Evolutionary conservation across 441 rosid genomes (phyloP).

Genomic region (Lagerstroemia fauriei): DNA sequence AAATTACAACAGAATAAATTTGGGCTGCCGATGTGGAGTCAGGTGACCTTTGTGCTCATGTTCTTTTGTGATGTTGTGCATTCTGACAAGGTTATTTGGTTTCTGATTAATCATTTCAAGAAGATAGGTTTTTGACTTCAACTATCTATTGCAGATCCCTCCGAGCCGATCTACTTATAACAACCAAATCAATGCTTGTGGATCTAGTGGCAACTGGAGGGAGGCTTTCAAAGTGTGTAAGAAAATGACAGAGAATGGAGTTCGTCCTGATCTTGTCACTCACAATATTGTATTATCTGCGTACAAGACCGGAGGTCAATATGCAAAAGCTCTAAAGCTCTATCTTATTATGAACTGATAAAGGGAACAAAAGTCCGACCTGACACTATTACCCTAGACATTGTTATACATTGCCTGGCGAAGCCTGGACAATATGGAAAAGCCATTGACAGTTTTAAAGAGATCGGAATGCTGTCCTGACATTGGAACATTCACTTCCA

Average conservation of each 20-base stretch:
- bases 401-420: constrained; percentile 69
- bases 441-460: constrained; percentile 68
- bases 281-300: constrained; percentile 87
- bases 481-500: constrained; percentile 74
- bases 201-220: constrained; percentile 95
- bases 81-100: neutral
- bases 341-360: constrained; percentile 85
- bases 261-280: constrained; percentile 91
- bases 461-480: constrained; percentile 68
- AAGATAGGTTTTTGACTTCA: constrained; percentile 24
- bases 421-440: constrained; percentile 70
- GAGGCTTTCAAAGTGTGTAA: constrained; percentile 78
- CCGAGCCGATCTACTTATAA: constrained; percentile 86
- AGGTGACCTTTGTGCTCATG: neutral
- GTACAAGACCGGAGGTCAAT: constrained; percentile 74
- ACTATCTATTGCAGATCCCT: constrained; percentile 61
- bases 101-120: neutral
- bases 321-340: constrained; percentile 77
- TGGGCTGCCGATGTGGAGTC: neutral
- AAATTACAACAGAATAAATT: constrained; percentile 25
- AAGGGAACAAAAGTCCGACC: constrained; percentile 79
- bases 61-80: neutral
- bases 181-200: constrained; percentile 87
- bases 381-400: constrained; percentile 79
- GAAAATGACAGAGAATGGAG: constrained; percentile 92